These are phyloP conservation scores for Ceratobasidium theobromae DNA, from an alignment of 1,284 basidiomycete genomes.

Conservation along the genomic window DNA sequence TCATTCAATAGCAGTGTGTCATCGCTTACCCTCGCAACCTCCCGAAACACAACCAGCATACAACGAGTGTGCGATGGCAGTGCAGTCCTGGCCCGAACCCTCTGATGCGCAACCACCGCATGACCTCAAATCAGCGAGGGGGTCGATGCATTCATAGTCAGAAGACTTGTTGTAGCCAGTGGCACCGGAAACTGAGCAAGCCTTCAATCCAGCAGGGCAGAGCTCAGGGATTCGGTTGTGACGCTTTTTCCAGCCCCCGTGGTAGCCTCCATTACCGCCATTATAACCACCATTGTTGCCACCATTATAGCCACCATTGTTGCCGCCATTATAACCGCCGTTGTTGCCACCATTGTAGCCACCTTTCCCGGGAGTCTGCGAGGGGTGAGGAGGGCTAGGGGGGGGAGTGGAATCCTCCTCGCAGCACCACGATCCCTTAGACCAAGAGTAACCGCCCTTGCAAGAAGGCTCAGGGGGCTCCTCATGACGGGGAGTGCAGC, in stretches of 20 bases:
- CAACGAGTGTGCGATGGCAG: slow-evolving; percentile 60
- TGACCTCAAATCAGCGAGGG: slow-evolving; percentile 55
- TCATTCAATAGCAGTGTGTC: slow-evolving; percentile 12
- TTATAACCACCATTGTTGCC: slow-evolving; percentile 35
- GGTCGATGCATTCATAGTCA: slow-evolving; percentile 67
- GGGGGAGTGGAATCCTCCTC: slow-evolving; percentile 43
- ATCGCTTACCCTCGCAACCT: slow-evolving; percentile 56
- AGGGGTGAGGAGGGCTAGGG: slow-evolving; percentile 44
- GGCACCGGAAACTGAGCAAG: slow-evolving; percentile 58
- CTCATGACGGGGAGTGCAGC: slow-evolving; percentile 50
- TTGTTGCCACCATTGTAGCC: neutral
- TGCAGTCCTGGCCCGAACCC: slow-evolving; percentile 70
- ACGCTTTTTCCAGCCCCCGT: slow-evolving; percentile 35
- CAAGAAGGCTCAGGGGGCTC: slow-evolving; percentile 26
- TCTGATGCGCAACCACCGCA: slow-evolving; percentile 73
- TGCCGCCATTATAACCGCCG: slow-evolving; percentile 1
- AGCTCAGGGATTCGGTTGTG: slow-evolving; percentile 49
- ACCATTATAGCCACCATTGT: slow-evolving; percentile 18
- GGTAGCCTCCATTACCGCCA: slow-evolving; percentile 39
- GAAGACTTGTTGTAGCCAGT: slow-evolving; percentile 15
- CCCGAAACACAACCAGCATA: slow-evolving; percentile 68
- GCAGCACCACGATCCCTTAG: slow-evolving; percentile 28
- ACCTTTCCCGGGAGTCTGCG: slow-evolving; percentile 42
- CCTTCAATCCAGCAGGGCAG: slow-evolving; percentile 60
- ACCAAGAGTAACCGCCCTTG: slow-evolving; percentile 11